These are phyloP conservation scores for Melanomma pulvis-pyrius DNA, from an alignment of 495 filamentous ascomycete genomes.

Conservation along the genomic window DNA sequence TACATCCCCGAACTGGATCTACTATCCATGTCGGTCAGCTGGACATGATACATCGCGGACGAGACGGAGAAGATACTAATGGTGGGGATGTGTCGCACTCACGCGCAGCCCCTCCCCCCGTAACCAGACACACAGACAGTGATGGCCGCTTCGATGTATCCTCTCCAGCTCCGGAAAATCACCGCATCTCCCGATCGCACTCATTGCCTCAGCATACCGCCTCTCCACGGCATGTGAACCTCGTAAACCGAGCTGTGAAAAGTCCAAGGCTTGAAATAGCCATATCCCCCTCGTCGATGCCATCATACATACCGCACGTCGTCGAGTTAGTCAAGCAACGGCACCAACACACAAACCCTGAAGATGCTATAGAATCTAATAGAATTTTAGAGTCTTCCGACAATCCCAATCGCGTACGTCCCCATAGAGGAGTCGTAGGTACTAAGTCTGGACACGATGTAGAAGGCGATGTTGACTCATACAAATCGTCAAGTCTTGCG, in stretches of 20 bases:
- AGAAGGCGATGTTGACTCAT: background rate
- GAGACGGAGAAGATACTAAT: background rate
- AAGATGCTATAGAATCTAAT: background rate
- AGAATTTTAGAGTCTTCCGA: background rate
- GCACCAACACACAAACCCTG: background rate
- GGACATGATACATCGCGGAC: background rate
- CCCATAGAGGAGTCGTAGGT: background rate
- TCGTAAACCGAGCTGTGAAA: background rate
- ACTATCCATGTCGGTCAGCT: constrained; percentile 32
- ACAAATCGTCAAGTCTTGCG: constrained; percentile 17
- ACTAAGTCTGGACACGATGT: background rate
- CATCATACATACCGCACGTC: background rate
- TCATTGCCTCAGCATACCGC: constrained; percentile 18
- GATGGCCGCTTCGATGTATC: constrained; percentile 20
- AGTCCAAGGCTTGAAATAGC: background rate
- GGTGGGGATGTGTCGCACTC: constrained; percentile 14
- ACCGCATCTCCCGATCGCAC: constrained; percentile 19
- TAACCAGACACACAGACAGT: constrained; percentile 14
- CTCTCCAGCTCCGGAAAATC: constrained; percentile 18
- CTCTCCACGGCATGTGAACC: constrained; percentile 12
- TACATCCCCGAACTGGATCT: constrained; percentile 15
- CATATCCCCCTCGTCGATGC: constrained; percentile 13
- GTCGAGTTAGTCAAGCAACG: background rate
- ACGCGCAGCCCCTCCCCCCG: background rate
- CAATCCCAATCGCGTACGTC: background rate